These are phyloP conservation scores for Claviceps purpurea DNA, from an alignment of 2,329 filamentous ascomycete species.

Conservation along the genomic window DNA sequence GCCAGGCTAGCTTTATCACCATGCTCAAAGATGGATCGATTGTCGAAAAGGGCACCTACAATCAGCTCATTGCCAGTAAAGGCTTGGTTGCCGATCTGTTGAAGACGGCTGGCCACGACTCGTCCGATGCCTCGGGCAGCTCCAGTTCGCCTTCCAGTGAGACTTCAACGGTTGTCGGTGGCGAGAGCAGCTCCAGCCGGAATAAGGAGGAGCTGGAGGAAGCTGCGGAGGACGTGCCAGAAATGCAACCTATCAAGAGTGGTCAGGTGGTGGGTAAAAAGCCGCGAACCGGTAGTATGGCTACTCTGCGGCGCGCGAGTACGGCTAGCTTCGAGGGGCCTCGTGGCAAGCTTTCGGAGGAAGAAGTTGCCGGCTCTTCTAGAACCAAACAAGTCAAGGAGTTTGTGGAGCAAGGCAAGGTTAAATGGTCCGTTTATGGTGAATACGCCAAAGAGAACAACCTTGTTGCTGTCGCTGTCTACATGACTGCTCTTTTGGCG, in stretches of 20 bases:
- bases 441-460: conserved; percentile 97
- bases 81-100: conserved; percentile 78
- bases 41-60: conserved; percentile 78
- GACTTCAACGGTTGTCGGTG: conserved; percentile 43
- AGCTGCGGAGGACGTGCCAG: conserved; percentile 62
- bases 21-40: conserved; percentile 74
- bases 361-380: conserved; percentile 57
- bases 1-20: conserved; percentile 79
- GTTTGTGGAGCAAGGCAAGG: conserved; percentile 84
- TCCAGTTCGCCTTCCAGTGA: conserved; percentile 36
- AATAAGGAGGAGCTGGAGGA: conserved; percentile 60
- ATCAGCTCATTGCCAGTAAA: conserved; percentile 85
- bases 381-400: conserved; percentile 84
- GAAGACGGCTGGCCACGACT: conserved; percentile 55
- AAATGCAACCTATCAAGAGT: conserved; percentile 61
- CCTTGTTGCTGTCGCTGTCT: conserved; percentile 67
- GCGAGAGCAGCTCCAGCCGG: conserved; percentile 29
- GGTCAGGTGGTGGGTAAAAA: conserved; percentile 35
- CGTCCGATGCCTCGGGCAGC: conserved; percentile 27
- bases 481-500: conserved; percentile 61
- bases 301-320: conserved; percentile 78
- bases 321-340: conserved; percentile 81
- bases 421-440: conserved; percentile 85
- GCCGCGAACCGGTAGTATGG: conserved; percentile 54
- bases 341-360: conserved; percentile 70